Evolutionary conservation across 2,329 filamentous ascomycete species (phyloP).

Genomic region (Alternaria sp.): DNA sequence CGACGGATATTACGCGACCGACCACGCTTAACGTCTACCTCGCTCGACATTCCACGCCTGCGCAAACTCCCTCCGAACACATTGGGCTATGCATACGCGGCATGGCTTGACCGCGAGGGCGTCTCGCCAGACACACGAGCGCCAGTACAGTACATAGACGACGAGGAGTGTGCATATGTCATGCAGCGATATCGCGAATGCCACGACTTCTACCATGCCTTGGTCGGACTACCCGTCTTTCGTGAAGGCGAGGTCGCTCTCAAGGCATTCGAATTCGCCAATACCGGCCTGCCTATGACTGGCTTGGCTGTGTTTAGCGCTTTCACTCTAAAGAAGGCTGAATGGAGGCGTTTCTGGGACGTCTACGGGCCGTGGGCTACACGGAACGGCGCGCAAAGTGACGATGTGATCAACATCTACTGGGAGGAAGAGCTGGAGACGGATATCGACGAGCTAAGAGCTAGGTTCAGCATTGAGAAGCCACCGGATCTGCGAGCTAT

Average conservation of each 20-base stretch:
- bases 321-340: conserved; percentile 66
- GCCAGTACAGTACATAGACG: conserved; percentile 86
- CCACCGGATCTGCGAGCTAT: conserved; percentile 86
- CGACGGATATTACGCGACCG: conserved; percentile 89
- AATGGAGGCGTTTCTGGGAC: conserved; percentile 70
- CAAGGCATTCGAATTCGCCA: conserved; percentile 97
- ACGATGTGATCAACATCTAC: conserved; percentile 92
- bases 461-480: conserved; percentile 80
- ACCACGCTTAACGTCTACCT: conserved; percentile 81
- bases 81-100: conserved; percentile 81
- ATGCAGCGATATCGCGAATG: conserved; percentile 98
- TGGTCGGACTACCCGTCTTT: conserved; percentile 88
- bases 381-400: conserved; percentile 75
- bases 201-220: conserved; percentile 96
- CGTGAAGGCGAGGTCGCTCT: conserved; percentile 97
- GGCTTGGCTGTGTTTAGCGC: conserved; percentile 80
- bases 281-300: conserved; percentile 94
- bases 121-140: conserved; percentile 90
- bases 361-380: conserved; percentile 92
- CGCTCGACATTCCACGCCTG: conserved; percentile 71
- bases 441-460: conserved; percentile 77
- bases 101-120: conserved; percentile 92
- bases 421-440: conserved; percentile 95
- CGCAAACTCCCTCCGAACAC: conserved; percentile 74
- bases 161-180: conserved; percentile 95